These are phyloP conservation scores for Conringia planisiliqua DNA, from an alignment of 345 rosid species.

Conservation along the genomic window DNA sequence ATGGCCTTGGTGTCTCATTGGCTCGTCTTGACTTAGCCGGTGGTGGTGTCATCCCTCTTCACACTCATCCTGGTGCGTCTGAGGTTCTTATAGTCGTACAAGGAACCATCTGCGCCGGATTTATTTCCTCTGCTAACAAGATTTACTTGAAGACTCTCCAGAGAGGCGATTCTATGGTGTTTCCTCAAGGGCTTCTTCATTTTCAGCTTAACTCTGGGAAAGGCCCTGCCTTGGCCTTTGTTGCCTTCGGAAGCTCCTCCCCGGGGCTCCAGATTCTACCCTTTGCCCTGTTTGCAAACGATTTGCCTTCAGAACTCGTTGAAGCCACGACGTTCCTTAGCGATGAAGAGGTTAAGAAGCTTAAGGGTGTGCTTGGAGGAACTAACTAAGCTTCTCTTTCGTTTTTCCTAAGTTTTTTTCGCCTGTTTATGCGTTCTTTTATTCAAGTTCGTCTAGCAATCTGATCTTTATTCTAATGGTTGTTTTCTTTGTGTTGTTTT, in stretches of 20 bases:
- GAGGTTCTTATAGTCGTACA: constrained; percentile 52
- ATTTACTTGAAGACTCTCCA: constrained; percentile 52
- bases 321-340: constrained; percentile 61
- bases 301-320: constrained; percentile 58
- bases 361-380: constrained; percentile 87
- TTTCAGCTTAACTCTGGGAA: constrained; percentile 62
- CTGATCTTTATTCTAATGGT: not conserved
- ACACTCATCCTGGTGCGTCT: constrained; percentile 77
- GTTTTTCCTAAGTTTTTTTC: not conserved
- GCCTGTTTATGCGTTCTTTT: not conserved
- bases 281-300: constrained; percentile 61
- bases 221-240: constrained; percentile 47
- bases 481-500: not conserved
- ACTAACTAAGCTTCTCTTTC: constrained; percentile 38
- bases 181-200: constrained; percentile 75
- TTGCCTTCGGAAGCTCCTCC: constrained; percentile 60
- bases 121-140: constrained; percentile 61
- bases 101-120: constrained; percentile 74
- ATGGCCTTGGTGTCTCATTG: constrained; percentile 73
- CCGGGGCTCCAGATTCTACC: constrained; percentile 78
- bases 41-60: constrained; percentile 75
- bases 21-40: constrained; percentile 73
- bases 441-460: constrained; percentile 16
- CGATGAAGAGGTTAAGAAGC: constrained; percentile 68
- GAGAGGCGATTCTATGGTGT: constrained; percentile 67